These are phyloP conservation scores for Calonectria naviculata DNA, from an alignment of 2,329 filamentous ascomycete species.

Conservation along the genomic window DNA sequence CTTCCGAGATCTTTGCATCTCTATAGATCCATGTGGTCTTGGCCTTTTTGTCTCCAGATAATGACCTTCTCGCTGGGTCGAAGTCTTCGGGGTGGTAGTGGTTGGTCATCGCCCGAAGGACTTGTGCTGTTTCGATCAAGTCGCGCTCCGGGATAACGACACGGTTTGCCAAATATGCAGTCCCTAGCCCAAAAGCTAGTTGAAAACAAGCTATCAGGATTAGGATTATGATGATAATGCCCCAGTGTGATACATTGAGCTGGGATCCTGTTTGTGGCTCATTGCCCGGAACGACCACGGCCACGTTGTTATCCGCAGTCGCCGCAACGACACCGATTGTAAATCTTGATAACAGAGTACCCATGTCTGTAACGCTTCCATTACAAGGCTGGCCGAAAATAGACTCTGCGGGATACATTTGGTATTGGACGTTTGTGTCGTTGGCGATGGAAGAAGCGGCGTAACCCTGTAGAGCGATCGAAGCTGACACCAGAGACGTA, in stretches of 20 bases:
- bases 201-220: background rate
- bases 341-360: conserved; percentile 48
- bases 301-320: conserved; percentile 44
- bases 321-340: conserved; percentile 49
- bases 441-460: conserved; percentile 29
- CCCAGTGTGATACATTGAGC: conserved; percentile 47
- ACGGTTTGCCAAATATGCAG: background rate
- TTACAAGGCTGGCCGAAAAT: conserved; percentile 47
- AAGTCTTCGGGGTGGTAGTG: background rate
- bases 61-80: background rate
- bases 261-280: conserved; percentile 45
- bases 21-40: background rate
- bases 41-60: background rate
- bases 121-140: background rate
- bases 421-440: conserved; percentile 22
- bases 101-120: conserved; percentile 7
- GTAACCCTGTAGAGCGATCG: conserved; percentile 38
- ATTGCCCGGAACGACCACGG: conserved; percentile 39
- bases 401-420: conserved; percentile 56
- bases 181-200: background rate
- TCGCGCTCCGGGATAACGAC: background rate
- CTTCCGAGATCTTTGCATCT: background rate
- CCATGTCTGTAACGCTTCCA: conserved; percentile 49
- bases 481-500: conserved; percentile 28
- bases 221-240: background rate